phyloP scores from a whole-genome alignment of 1,139 yeast genomes.

The Tardiomyces depauwii region DNA sequence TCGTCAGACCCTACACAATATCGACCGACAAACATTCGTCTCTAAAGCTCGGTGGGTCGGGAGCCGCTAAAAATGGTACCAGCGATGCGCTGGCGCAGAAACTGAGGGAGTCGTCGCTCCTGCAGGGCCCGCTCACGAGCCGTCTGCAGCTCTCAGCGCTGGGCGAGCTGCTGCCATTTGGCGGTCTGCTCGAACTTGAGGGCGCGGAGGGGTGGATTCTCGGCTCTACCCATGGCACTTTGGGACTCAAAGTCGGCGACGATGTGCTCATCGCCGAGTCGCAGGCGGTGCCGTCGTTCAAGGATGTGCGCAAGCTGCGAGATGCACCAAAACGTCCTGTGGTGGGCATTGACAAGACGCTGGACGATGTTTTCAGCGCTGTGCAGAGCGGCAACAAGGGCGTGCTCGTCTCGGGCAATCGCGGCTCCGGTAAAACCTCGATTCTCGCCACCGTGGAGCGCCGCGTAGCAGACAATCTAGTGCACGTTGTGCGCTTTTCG shows the following conservation, averaged over 20 bases:
- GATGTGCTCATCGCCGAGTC: slow-evolving; percentile 36
- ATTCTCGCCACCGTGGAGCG: slow-evolving; percentile 35
- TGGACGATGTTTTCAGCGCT: slow-evolving; percentile 34
- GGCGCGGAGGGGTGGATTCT: slow-evolving; percentile 38
- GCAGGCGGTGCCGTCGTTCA: slow-evolving; percentile 27
- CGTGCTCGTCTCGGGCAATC: slow-evolving; percentile 52
- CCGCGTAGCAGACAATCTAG: slow-evolving; percentile 31
- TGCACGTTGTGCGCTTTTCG: slow-evolving; percentile 36
- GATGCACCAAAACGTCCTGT: slow-evolving; percentile 20
- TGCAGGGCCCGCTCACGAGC: slow-evolving; percentile 17
- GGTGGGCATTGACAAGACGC: slow-evolving; percentile 46
- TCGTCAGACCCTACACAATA: slow-evolving; percentile 47
- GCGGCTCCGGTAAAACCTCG: slow-evolving; percentile 75
- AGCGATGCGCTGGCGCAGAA: slow-evolving; percentile 11
- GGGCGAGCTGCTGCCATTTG: not conserved
- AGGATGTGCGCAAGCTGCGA: slow-evolving; percentile 1
- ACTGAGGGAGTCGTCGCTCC: slow-evolving; percentile 6
- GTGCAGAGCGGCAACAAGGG: slow-evolving; percentile 43
- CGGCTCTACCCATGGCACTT: slow-evolving; percentile 3
- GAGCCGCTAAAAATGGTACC: slow-evolving; percentile 6
- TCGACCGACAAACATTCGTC: slow-evolving; percentile 24
- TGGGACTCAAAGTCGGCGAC: slow-evolving; percentile 2
- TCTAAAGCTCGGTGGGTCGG: slow-evolving; percentile 21
- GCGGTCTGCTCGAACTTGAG: slow-evolving; percentile 25
- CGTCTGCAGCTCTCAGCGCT: slow-evolving; percentile 9